Percentiles rank a stretch among this genome's conserved stretches.
phyloP scores from a whole-genome alignment of 805 yeast genomes.

The Candida pseudoglaebosa region DNA sequence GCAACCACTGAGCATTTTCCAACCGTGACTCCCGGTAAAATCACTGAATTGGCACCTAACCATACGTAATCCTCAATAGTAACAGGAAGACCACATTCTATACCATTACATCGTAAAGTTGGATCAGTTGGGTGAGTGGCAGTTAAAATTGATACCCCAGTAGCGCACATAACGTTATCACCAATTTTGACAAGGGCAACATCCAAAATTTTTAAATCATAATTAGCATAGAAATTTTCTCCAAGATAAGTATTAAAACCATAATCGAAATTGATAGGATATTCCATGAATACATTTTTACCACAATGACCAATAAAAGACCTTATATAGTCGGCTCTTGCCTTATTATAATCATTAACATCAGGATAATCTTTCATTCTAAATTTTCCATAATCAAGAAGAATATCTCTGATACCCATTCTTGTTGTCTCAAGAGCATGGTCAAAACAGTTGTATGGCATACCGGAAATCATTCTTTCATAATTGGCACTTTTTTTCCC shows the following conservation, averaged over 20 bases:
- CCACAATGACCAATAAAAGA: conserved; percentile 12
- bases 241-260: conserved; percentile 13
- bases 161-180: conserved; percentile 12
- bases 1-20: conserved; percentile 48
- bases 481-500: conserved; percentile 10
- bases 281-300: conserved; percentile 11
- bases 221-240: conserved; percentile 11
- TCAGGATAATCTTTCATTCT: conserved; percentile 8
- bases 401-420: conserved; percentile 9
- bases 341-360: conserved; percentile 7
- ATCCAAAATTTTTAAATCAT: conserved; percentile 11
- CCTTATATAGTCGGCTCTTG: conserved; percentile 8
- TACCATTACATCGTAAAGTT: conserved; percentile 8
- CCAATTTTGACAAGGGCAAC: conserved; percentile 13
- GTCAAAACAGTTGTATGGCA: conserved; percentile 10
- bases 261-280: conserved; percentile 11
- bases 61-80: conserved; percentile 12
- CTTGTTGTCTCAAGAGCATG: conserved; percentile 8
- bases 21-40: conserved; percentile 12
- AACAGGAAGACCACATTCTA: conserved; percentile 11
- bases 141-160: conserved; percentile 10
- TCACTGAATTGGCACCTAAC: conserved; percentile 11
- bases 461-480: conserved; percentile 15
- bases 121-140: conserved; percentile 12
- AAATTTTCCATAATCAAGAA: conserved; percentile 10